Percentiles rank a stretch among this genome's conserved stretches.
These are phyloP conservation scores for Blastocystis sp. DNA, from an alignment of 352 stramenopile genomes.

Conservation along the genomic window DNA sequence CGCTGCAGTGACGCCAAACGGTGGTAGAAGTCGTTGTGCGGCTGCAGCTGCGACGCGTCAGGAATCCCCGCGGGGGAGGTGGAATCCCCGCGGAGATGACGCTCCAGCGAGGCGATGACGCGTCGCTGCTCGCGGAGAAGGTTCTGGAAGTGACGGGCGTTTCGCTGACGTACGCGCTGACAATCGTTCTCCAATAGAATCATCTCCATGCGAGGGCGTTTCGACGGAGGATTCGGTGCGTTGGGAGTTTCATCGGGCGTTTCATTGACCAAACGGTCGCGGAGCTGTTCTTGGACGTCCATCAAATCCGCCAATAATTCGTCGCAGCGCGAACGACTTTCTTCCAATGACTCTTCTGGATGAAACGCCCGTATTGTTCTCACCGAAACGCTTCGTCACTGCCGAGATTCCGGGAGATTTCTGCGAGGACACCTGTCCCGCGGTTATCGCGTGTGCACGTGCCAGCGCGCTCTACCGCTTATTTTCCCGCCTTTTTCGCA, in stretches of 20 bases:
- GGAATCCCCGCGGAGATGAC: background rate
- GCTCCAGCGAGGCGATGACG: background rate
- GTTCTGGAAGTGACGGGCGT: background rate
- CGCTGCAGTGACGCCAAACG: constrained; percentile 66
- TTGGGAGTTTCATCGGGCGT: too few species aligned
- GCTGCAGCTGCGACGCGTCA: constrained; percentile 64
- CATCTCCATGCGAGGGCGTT: too few species aligned
- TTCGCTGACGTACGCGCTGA: background rate
- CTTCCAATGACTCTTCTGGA: too few species aligned
- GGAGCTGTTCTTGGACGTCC: constrained; percentile 20
- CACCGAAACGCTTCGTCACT: too few species aligned
- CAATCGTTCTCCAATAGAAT: constrained; percentile 11
- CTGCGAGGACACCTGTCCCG: too few species aligned
- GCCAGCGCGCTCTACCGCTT: background rate
- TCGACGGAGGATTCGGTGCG: too few species aligned
- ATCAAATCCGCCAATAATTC: constrained; percentile 33
- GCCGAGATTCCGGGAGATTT: too few species aligned
- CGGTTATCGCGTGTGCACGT: background rate
- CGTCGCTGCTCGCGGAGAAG: constrained; percentile 1
- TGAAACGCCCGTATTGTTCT: too few species aligned
- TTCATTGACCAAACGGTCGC: too few species aligned
- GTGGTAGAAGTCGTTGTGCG: constrained; percentile 67
- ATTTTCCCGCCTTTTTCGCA: background rate
- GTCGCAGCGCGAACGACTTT: background rate
- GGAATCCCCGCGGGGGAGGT: too few species aligned